phyloP scores from a whole-genome alignment of 2,329 filamentous ascomycete genomes.

The Verticillium albo-atrum region DNA sequence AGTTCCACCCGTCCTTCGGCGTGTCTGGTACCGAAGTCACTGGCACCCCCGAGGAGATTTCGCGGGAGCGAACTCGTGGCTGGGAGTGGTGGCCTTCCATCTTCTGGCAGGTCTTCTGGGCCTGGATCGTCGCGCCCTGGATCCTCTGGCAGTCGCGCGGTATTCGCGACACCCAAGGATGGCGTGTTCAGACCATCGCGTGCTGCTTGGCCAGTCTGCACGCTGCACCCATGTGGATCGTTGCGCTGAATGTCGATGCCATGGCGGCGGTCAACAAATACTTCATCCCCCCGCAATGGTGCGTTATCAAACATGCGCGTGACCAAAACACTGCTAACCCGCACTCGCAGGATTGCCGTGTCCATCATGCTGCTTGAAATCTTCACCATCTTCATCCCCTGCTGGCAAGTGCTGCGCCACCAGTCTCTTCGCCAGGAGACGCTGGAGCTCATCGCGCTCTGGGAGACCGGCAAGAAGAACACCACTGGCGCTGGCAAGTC shows the following conservation, averaged over 20 bases:
- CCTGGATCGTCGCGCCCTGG: slow-evolving; percentile 56
- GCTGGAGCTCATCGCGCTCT: slow-evolving; percentile 42
- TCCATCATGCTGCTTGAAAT: slow-evolving; percentile 61
- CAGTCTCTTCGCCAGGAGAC: slow-evolving; percentile 41
- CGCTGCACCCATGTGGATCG: slow-evolving; percentile 63
- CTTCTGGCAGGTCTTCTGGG: slow-evolving; percentile 61
- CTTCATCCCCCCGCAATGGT: slow-evolving; percentile 61
- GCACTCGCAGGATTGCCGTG: slow-evolving; percentile 43
- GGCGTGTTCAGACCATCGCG: slow-evolving; percentile 58
- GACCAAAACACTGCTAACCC: background rate
- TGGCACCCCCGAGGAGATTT: slow-evolving; percentile 47
- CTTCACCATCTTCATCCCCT: slow-evolving; percentile 59
- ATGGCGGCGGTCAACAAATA: slow-evolving; percentile 49
- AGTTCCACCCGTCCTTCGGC: slow-evolving; percentile 59
- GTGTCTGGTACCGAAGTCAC: slow-evolving; percentile 57
- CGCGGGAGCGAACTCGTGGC: slow-evolving; percentile 42
- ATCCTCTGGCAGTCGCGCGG: slow-evolving; percentile 57
- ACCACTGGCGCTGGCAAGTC: slow-evolving; percentile 11
- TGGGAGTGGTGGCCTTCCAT: slow-evolving; percentile 68
- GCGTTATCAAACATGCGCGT: slow-evolving; percentile 17
- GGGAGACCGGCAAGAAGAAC: slow-evolving; percentile 35
- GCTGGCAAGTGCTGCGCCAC: slow-evolving; percentile 48
- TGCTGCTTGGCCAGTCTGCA: slow-evolving; percentile 51
- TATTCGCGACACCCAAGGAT: slow-evolving; percentile 62
- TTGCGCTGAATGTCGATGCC: slow-evolving; percentile 48